Evolutionary conservation across 768 basidiomycete species (phyloP).

Genomic region (Podaxis sp.): DNA sequence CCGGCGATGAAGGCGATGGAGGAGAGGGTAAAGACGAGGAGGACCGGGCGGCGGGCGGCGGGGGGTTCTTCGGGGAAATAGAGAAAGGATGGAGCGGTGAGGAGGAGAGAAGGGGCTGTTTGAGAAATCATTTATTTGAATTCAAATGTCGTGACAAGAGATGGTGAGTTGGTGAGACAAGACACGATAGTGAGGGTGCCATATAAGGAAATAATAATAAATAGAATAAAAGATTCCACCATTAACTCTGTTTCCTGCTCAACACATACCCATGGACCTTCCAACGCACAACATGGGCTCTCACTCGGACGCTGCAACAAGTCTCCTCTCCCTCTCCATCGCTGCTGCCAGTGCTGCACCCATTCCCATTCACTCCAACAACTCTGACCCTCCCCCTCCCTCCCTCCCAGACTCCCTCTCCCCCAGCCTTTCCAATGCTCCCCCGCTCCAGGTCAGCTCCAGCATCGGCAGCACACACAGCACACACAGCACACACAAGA

Average conservation of each 20-base stretch:
- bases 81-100: background rate
- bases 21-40: background rate
- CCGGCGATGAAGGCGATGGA: background rate
- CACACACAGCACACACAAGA: conserved; percentile 22
- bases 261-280: background rate
- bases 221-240: background rate
- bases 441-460: conserved; percentile 3
- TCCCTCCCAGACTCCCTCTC: background rate
- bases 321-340: conserved; percentile 66
- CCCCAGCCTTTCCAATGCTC: conserved; percentile 6
- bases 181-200: background rate
- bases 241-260: background rate
- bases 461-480: conserved; percentile 21
- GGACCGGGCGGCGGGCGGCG: background rate
- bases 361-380: conserved; percentile 28
- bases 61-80: background rate
- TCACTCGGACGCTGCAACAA: conserved; percentile 35
- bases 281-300: conserved; percentile 21
- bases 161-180: background rate
- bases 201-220: background rate
- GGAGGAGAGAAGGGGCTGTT: background rate
- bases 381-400: background rate
- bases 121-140: background rate
- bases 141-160: background rate
- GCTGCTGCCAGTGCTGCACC: conserved; percentile 50